Evolutionary conservation across 768 basidiomycete genomes (phyloP).

Genomic region (Mycena metata): DNA sequence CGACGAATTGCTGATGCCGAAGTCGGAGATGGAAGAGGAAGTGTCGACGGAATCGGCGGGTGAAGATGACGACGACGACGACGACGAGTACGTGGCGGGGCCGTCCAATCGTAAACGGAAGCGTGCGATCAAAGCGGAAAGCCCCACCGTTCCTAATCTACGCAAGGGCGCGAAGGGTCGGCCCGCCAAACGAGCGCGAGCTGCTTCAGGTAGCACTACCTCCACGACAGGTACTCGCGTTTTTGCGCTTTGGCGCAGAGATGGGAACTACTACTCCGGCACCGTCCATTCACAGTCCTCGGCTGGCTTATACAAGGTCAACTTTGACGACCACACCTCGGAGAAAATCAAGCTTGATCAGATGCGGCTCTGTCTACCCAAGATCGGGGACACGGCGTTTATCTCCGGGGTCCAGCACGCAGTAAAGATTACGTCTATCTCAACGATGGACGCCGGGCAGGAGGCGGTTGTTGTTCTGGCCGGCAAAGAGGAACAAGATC

Average conservation of each 20-base stretch:
- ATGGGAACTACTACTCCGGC: slow-evolving; percentile 74
- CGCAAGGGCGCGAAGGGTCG: slow-evolving; percentile 45
- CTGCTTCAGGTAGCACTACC: slow-evolving; percentile 42
- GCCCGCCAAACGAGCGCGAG: slow-evolving; percentile 56
- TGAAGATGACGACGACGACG: slow-evolving; percentile 62
- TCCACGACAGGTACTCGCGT: slow-evolving; percentile 63
- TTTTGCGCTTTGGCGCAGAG: slow-evolving; percentile 77
- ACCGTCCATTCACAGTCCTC: slow-evolving; percentile 56
- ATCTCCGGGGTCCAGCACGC: slow-evolving; percentile 50
- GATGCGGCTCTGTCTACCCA: slow-evolving; percentile 66
- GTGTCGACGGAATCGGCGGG: slow-evolving; percentile 58
- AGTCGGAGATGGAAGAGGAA: slow-evolving; percentile 50
- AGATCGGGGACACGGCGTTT: slow-evolving; percentile 68
- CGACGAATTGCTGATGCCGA: slow-evolving; percentile 35
- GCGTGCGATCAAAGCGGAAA: slow-evolving; percentile 43
- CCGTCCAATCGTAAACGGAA: slow-evolving; percentile 61
- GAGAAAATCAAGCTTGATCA: slow-evolving; percentile 62
- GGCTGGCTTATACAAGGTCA: slow-evolving; percentile 57
- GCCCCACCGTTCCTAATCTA: slow-evolving; percentile 38
- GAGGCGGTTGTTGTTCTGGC: slow-evolving; percentile 51
- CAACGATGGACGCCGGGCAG: slow-evolving; percentile 36
- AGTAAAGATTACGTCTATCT: slow-evolving; percentile 43
- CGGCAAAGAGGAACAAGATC: slow-evolving; percentile 51
- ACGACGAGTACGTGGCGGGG: slow-evolving; percentile 53
- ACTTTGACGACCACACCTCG: slow-evolving; percentile 76